Conservation (phyloP, 352 stramenopile genomes). For the Phytopythium vexans region DNA sequence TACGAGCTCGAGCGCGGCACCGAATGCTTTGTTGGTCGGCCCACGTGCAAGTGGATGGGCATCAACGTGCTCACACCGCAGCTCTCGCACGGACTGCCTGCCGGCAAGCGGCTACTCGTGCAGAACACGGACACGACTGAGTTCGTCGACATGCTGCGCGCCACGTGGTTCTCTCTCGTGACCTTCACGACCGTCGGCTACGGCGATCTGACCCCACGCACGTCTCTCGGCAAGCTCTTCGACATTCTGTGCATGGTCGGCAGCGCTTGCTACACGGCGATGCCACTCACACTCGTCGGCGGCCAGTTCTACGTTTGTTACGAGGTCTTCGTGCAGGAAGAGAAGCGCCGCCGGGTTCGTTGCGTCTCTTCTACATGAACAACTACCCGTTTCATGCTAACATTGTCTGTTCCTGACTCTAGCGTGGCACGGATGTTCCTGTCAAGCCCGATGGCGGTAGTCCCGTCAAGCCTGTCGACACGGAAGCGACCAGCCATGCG, state of each 20-base stretch:
- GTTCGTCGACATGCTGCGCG: slow-evolving; percentile 42
- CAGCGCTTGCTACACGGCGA: slow-evolving; percentile 54
- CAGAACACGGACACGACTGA: slow-evolving; percentile 29
- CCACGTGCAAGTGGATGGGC: slow-evolving; percentile 31
- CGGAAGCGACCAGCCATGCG: too few relatives aligned
- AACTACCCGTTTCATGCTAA: too few relatives aligned
- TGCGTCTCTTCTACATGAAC: neutral
- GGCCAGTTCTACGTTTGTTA: slow-evolving; percentile 66
- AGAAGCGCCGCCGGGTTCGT: slow-evolving; percentile 23
- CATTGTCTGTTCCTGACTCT: too few relatives aligned
- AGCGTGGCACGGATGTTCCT: too few relatives aligned
- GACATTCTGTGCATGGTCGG: slow-evolving; percentile 49
- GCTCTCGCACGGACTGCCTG: slow-evolving; percentile 17
- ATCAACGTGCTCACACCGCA: slow-evolving; percentile 36
- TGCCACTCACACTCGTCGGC: slow-evolving; percentile 57
- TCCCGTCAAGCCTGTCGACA: too few relatives aligned
- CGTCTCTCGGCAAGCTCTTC: slow-evolving; percentile 35
- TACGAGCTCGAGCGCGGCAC: slow-evolving; percentile 49
- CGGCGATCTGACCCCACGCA: slow-evolving; percentile 39
- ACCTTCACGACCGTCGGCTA: slow-evolving; percentile 57
- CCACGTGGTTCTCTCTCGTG: slow-evolving; percentile 45
- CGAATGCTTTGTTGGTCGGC: slow-evolving; percentile 24
- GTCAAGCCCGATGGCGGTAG: too few relatives aligned
- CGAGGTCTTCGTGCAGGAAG: slow-evolving; percentile 32
- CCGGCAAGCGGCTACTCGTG: slow-evolving; percentile 33